Conservation (phyloP, 345 rosid species). For the Arabis hirsuta region DNA sequence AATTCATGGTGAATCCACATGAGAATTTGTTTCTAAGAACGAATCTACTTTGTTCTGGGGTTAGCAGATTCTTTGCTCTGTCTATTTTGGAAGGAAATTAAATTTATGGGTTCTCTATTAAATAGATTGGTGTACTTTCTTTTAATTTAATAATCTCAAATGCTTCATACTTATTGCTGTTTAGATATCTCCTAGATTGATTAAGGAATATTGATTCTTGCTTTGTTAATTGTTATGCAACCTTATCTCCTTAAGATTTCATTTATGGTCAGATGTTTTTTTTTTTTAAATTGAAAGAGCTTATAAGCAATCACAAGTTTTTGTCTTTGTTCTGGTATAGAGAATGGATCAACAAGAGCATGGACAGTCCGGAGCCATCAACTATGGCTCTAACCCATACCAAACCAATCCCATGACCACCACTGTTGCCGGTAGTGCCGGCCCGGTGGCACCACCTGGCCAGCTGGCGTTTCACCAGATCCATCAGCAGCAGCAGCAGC, state of each 20-base stretch:
- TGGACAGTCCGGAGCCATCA: constrained; percentile 68
- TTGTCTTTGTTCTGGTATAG: constrained; percentile 1
- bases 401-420: constrained; percentile 63
- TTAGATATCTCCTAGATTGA: constrained; percentile 1
- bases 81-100: constrained; percentile 4
- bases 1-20: constrained; percentile 18
- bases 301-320: background rate
- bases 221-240: constrained; percentile 7
- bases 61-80: constrained; percentile 9
- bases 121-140: constrained; percentile 1
- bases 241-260: constrained; percentile 11
- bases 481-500: constrained; percentile 88
- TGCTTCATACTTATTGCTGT: constrained; percentile 7
- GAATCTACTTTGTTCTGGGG: constrained; percentile 4
- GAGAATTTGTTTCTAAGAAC: background rate
- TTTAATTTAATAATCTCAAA: background rate
- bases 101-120: background rate
- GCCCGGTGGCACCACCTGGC: constrained; percentile 35
- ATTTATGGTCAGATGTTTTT: constrained; percentile 10
- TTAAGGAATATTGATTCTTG: constrained; percentile 6
- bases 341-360: constrained; percentile 77
- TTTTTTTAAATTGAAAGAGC: background rate
- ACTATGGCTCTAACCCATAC: constrained; percentile 67
- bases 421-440: constrained; percentile 39
- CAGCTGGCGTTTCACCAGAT: constrained; percentile 71